Conservation (phyloP, 2,329 filamentous ascomycete genomes). For the Talaromyces verruculosus region DNA sequence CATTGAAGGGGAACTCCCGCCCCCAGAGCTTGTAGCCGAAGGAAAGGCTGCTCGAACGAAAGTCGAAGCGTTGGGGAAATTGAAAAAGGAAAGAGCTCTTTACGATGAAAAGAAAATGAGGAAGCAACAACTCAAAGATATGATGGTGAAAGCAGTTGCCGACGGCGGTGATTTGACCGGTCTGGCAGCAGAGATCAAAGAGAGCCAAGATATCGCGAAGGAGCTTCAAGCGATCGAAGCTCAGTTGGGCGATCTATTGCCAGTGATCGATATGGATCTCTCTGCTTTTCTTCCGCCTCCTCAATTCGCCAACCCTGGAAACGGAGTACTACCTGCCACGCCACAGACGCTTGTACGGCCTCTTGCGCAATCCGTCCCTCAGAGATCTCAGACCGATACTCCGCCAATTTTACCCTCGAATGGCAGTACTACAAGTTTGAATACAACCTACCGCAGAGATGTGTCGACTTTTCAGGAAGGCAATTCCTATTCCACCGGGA, state of each 20-base stretch:
- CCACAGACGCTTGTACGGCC: slow-evolving; percentile 23
- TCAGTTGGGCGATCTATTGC: slow-evolving; percentile 37
- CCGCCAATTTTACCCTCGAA: slow-evolving; percentile 7
- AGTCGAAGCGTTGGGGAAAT: slow-evolving; percentile 39
- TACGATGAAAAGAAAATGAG: slow-evolving; percentile 32
- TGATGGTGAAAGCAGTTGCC: slow-evolving; percentile 38
- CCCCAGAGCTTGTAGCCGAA: slow-evolving; percentile 36
- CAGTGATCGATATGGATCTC: slow-evolving; percentile 32
- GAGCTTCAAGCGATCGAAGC: slow-evolving; percentile 37
- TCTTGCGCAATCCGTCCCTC: slow-evolving; percentile 3
- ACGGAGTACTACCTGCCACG: slow-evolving; percentile 20
- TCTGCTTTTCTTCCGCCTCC: slow-evolving; percentile 7
- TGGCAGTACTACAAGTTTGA: background rate
- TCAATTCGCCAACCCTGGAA: background rate
- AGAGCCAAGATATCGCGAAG: slow-evolving; percentile 35
- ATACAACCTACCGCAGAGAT: slow-evolving; percentile 5
- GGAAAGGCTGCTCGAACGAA: slow-evolving; percentile 38
- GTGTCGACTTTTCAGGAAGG: slow-evolving; percentile 1
- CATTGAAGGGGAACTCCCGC: slow-evolving; percentile 36
- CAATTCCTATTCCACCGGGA: background rate
- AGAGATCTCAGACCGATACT: slow-evolving; percentile 5
- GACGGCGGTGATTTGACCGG: slow-evolving; percentile 35
- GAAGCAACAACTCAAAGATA: slow-evolving; percentile 37
- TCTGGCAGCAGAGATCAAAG: slow-evolving; percentile 35
- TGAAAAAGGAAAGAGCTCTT: slow-evolving; percentile 32